These are phyloP conservation scores for Acanthamoeba royreba DNA, from an alignment of 208 protist species.

Conservation along the genomic window DNA sequence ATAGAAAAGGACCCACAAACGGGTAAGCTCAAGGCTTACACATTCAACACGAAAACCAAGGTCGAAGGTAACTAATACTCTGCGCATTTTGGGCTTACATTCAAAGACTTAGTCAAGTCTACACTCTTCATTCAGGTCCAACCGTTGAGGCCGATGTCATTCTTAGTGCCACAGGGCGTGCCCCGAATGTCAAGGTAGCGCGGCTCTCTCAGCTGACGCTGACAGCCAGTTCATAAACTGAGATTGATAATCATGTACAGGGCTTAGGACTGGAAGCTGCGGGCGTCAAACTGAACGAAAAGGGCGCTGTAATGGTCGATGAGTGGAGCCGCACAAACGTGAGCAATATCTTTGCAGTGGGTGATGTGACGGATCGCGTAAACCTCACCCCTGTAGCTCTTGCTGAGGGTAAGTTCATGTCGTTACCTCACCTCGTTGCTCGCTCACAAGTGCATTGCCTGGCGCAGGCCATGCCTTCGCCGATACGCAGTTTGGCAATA, in stretches of 20 bases:
- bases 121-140: too few relatives aligned
- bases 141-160: background rate
- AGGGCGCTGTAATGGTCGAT: constrained; percentile 64
- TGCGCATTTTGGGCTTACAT: too few relatives aligned
- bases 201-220: too few relatives aligned
- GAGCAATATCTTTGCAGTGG: constrained; percentile 67
- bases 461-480: constrained; percentile 57
- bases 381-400: constrained; percentile 83
- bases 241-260: background rate
- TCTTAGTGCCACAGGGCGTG: background rate
- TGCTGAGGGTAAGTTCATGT: constrained; percentile 73
- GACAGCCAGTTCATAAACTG: background rate
- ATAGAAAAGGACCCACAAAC: background rate
- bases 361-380: constrained; percentile 65
- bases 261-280: constrained; percentile 61
- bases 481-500: constrained; percentile 73
- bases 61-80: background rate
- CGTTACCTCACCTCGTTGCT: too few relatives aligned
- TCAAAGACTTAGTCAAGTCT: too few relatives aligned
- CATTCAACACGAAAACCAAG: background rate
- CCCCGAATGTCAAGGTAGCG: background rate
- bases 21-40: background rate
- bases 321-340: constrained; percentile 33
- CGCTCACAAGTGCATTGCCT: too few relatives aligned
- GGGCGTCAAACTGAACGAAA: constrained; percentile 37